Evolutionary conservation across 2,329 filamentous ascomycete genomes (phyloP), one percentile per base, ranked within the genome.

Genomic region (Aspergillus carbonarius): DNA sequence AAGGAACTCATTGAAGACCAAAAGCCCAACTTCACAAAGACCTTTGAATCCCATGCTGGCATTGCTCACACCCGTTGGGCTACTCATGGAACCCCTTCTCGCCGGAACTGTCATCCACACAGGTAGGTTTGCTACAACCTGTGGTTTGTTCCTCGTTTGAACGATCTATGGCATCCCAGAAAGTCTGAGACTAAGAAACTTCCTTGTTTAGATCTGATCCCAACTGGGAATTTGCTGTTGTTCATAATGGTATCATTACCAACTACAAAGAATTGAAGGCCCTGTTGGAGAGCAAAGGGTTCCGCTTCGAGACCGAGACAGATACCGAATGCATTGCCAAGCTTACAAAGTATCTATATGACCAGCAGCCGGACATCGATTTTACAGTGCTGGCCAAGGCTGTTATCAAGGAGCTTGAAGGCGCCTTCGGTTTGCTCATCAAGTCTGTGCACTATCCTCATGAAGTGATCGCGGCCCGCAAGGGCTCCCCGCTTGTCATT

Each of bases 211-310:
- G 93, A 79, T 98, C 93, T 66, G 95, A 99, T 78, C 87, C 89
- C 70, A 91, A 82, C 72, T 99, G 93, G 92, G 90, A 99, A 81
- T 99, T 99, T 79, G 85, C 91, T 66, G 88, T 99, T 70, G 95
- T 98, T 62, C 95, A 99, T 89, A 99, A 99, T 81, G 95, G 95
- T 75, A 99, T 99, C 85, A 99, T 99, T 81, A 99, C 95, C 83
- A 99, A 99, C 86, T 99, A 99, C 87, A 99, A 99, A 85, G 95
- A 99, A 82, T 83, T 99, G 72, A 96, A 93, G 87, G 91, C 90
- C 63, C 88, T 99, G 64, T 85, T 99, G 68, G 86, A 89, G 81
- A 85, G 85, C 83, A 99, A 98, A 86, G 95, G 95, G 75, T 96
- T 96, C 88, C 90, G 88, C 74, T 99, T 99, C 77, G 95, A 99